Base-by-base conservation (phyloP, 768 basidiomycete species). In the Boletus vinaceobasis region DNA sequence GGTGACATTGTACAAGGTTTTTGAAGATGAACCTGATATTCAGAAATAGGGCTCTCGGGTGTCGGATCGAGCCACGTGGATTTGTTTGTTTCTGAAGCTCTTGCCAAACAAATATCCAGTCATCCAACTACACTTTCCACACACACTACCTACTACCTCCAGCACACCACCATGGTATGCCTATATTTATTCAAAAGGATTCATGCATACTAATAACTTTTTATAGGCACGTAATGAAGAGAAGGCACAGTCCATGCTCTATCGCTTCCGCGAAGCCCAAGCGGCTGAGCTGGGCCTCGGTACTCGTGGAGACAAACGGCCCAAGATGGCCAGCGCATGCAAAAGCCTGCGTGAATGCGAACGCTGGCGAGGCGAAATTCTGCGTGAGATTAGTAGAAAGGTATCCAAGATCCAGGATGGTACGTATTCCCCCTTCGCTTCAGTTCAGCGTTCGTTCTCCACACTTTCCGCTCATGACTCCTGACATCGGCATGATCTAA, bases 331-430 rank as follows among this genome's bases (percentile, higher is more conserved):
- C 11, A 88, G 87, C 60, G 81, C 85, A 13, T 95, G 93, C 69
- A 95, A 95, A 72, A 94, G 88, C 64, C 69, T 98, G 63, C 77
- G 92, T 36, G 94, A 98, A 45, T 95, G 93, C 64, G 96, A 99
- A 71, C 78, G 93, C 52, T 98, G 94, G 93, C 75, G 96, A 67
- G 96, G 95, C 53, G 96, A 98, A 72, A 92, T 98, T 19, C 68
- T 99, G 52, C 77, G 93, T 40, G 96, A 99, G 67, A 94, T 98
- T 46, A 93, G 91, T 67, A 70, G 96, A 57, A 98, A 99, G 70
- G 96, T 98, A 26, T 93, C 93, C 15, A 98, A 98, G 73, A 98
- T 98, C 43, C 96, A 99, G 71, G 96, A 99, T 65, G 74, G 93
- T 94, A 32, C 56, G 90, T 75, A 2, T 33, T 33, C 19, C 15